A percentile compares a stretch with the other conserved stretches of the same genome.
These are phyloP conservation scores for Rhytidiadelphus loreus DNA, from an alignment of 225 moss, liverwort and hornwort genomes.

Conservation along the genomic window DNA sequence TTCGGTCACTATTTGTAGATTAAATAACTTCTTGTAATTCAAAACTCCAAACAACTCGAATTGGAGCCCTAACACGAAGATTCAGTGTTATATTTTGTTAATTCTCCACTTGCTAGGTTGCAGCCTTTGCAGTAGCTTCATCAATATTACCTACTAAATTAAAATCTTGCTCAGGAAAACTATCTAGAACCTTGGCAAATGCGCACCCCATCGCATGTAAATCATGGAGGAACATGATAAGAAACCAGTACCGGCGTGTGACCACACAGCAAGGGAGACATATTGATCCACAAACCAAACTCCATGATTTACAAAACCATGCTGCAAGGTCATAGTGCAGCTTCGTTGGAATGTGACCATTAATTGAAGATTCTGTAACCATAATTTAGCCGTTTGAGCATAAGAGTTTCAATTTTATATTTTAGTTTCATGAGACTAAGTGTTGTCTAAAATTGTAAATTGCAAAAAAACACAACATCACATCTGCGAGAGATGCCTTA, in stretches of 20 bases:
- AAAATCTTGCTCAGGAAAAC: background rate
- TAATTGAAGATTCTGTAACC: background rate
- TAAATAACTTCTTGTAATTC: background rate
- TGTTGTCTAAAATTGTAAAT: background rate
- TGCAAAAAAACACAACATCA: background rate
- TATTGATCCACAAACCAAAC: background rate
- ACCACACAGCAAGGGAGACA: background rate
- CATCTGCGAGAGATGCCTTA: background rate
- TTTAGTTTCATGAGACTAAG: background rate
- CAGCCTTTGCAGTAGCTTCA: background rate
- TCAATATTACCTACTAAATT: background rate
- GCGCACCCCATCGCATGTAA: background rate
- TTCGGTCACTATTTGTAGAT: background rate
- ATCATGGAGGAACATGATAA: background rate
- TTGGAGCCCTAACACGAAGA: background rate
- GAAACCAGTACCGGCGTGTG: background rate
- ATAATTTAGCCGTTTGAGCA: background rate
- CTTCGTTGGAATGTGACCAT: background rate
- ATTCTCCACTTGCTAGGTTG: background rate
- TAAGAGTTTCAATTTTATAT: background rate
- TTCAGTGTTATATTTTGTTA: background rate
- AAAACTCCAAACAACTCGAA: background rate
- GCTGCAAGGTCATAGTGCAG: background rate
- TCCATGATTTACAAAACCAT: background rate
- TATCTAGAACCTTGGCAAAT: background rate